A percentile compares a stretch with the other conserved stretches of the same genome.
Conservation (phyloP, 2,329 filamentous ascomycete genomes). For the Thermothelomyces thermophilus region DNA sequence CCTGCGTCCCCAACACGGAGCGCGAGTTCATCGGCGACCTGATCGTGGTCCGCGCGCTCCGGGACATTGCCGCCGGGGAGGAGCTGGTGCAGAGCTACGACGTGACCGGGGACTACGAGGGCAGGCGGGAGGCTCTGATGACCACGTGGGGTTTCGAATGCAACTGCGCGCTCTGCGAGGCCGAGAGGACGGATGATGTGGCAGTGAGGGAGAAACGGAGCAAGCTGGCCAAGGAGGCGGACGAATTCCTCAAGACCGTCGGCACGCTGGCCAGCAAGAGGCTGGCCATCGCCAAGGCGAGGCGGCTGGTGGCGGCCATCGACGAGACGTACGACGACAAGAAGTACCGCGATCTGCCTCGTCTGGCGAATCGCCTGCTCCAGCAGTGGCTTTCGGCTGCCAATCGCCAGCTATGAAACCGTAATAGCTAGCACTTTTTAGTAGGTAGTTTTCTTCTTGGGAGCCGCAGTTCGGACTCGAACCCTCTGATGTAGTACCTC, state of each 20-base stretch:
- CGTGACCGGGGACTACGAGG: background rate
- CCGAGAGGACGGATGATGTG: background rate
- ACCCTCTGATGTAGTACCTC: too few species aligned
- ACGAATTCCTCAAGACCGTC: background rate
- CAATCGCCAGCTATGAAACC: background rate
- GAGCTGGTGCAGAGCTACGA: constrained; percentile 6
- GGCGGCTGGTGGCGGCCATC: background rate
- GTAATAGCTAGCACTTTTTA: too few species aligned
- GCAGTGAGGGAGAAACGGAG: background rate
- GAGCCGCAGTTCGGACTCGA: too few species aligned
- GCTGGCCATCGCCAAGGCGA: background rate
- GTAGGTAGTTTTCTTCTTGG: too few species aligned
- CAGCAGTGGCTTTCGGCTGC: constrained; percentile 3
- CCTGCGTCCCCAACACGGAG: constrained; percentile 3
- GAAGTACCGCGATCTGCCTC: constrained; percentile 7
- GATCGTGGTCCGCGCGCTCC: constrained; percentile 4
- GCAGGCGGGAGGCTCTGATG: background rate
- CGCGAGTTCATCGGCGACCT: constrained; percentile 6
- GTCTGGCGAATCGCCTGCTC: background rate
- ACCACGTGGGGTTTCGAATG: constrained; percentile 9
- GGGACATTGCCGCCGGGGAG: background rate
- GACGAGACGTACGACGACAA: constrained; percentile 9
- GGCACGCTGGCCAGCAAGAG: background rate
- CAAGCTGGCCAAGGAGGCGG: background rate
- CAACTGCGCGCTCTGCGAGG: background rate